Evolutionary conservation across 257 asterid species (phyloP), one percentile per base, ranked within the genome.

Genomic region (Echites panduratus): DNA sequence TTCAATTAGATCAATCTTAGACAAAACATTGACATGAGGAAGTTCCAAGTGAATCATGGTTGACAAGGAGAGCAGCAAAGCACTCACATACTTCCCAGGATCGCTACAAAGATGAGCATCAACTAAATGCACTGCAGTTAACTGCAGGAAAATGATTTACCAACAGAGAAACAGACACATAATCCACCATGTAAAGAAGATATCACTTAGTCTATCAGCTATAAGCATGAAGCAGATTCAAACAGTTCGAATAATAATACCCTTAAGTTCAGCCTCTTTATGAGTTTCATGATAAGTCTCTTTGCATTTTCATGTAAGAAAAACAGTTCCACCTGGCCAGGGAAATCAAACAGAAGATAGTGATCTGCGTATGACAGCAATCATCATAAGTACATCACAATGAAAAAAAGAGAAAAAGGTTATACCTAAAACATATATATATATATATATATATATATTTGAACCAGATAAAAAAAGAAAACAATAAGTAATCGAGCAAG

Each of bases 271-370:
- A 95, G 86, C 67, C 89, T 90, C 89, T 95, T 92, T 62, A 88
- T 77, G 85, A 95, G 98, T 75, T 78, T 71, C 98, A 90, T 92
- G 73, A 95, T 81, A 70, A 90, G 90, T 45, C 78, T 73, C 85
- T 95, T 92, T 3, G 96, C 98, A 79, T 85, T 89, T 78, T 82
- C 83, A 58, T 95, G 98, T 69, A 95, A 95, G 82, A 95, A 95
- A 83, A 95, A 95, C 77, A 92, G 93, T 75, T 95, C 99, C 82
- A 95, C 99, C 87, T 94, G 99, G 68, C 98, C 98, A 59, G 99
- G 98, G 77, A 94, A 89, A 87, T 94, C 99, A 76, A 94, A 94
- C 71, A 94, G 96, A 70, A 94, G 82, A 85, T 94, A 94, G 84
- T 89, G 96, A 81, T 90, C 99, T 95, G 98, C 91, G 81, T 67